Percentiles rank a stretch among this genome's conserved stretches.
phyloP scores from a whole-genome alignment of 2,329 filamentous ascomycete species.

The Penicillium sp. region DNA sequence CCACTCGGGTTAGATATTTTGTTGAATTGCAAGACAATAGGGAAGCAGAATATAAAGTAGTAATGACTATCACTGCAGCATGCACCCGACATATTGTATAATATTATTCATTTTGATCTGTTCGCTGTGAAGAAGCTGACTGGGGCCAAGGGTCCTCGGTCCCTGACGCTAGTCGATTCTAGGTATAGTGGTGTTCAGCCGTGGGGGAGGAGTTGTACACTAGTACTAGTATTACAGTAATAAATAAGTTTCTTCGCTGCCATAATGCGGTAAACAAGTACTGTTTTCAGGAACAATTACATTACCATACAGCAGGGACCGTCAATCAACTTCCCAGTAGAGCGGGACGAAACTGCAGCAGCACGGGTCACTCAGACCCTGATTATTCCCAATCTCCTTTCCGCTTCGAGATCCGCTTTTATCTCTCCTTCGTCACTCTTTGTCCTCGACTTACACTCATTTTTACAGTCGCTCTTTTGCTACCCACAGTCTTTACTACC shows the following conservation, averaged over 20 bases:
- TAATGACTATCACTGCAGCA: not conserved
- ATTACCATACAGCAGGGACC: not conserved
- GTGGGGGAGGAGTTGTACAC: constrained; percentile 1
- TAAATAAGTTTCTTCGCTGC: not conserved
- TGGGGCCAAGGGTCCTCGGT: constrained; percentile 3
- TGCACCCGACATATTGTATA: not conserved
- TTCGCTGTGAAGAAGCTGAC: not conserved
- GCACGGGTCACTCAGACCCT: constrained; percentile 6
- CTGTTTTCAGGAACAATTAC: not conserved
- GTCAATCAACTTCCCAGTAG: constrained; percentile 3
- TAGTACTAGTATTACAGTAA: not conserved
- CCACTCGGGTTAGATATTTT: not conserved
- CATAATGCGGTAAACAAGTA: not conserved
- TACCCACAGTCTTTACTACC: constrained; percentile 17
- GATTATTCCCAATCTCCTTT: constrained; percentile 17
- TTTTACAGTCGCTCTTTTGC: constrained; percentile 24
- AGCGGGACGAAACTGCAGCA: constrained; percentile 11
- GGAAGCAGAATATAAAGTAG: not conserved
- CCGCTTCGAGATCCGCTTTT: constrained; percentile 15
- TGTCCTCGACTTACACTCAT: constrained; percentile 20
- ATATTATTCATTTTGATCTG: not conserved
- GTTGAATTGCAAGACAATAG: not conserved
- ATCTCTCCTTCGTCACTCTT: constrained; percentile 22
- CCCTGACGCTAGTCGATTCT: constrained; percentile 12
- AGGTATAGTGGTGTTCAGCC: constrained; percentile 1